A percentile compares a stretch with the other conserved stretches of the same genome.
Evolutionary conservation across 352 stramenopile genomes (phyloP).

Genomic region (Globisporangium megalacanthum): DNA sequence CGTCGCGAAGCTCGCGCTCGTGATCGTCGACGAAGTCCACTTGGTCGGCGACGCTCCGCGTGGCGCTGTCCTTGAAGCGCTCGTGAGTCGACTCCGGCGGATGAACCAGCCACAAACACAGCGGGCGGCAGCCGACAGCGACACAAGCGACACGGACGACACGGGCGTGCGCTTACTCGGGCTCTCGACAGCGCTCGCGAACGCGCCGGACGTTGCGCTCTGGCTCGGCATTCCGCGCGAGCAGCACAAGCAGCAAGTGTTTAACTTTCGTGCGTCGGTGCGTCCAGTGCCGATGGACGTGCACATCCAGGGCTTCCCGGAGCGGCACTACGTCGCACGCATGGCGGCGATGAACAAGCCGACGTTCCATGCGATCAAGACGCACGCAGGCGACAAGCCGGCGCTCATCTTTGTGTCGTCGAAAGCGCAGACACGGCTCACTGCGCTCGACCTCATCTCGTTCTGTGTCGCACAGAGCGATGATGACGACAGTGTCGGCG

Average conservation of each 20-base stretch:
- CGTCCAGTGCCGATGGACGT: constrained; percentile 96
- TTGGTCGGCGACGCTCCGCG: constrained; percentile 92
- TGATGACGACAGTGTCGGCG: constrained; percentile 35
- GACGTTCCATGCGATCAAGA: constrained; percentile 96
- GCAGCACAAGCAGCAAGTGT: constrained; percentile 71
- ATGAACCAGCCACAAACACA: constrained; percentile 53
- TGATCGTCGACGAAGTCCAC: constrained; percentile 98
- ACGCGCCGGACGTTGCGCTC: constrained; percentile 93
- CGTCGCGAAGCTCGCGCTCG: constrained; percentile 76
- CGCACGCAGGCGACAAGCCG: constrained; percentile 92
- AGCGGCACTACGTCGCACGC: constrained; percentile 95
- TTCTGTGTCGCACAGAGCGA: constrained; percentile 68
- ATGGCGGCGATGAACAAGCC: constrained; percentile 99
- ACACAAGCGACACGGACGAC: constrained; percentile 39
- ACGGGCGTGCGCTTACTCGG: constrained; percentile 89
- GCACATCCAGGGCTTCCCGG: constrained; percentile 95
- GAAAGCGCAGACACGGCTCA: constrained; percentile 95
- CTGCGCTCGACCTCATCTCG: constrained; percentile 96
- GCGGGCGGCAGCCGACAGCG: too few species aligned
- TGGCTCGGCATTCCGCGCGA: constrained; percentile 94
- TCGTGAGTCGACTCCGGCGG: constrained; percentile 83
- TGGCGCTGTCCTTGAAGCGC: constrained; percentile 89
- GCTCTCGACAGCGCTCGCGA: constrained; percentile 95
- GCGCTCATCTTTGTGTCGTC: constrained; percentile 99
- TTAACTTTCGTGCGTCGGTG: constrained; percentile 94